These are phyloP conservation scores for Parmales sp. DNA, from an alignment of 108 stramenopile species.

Conservation along the genomic window DNA sequence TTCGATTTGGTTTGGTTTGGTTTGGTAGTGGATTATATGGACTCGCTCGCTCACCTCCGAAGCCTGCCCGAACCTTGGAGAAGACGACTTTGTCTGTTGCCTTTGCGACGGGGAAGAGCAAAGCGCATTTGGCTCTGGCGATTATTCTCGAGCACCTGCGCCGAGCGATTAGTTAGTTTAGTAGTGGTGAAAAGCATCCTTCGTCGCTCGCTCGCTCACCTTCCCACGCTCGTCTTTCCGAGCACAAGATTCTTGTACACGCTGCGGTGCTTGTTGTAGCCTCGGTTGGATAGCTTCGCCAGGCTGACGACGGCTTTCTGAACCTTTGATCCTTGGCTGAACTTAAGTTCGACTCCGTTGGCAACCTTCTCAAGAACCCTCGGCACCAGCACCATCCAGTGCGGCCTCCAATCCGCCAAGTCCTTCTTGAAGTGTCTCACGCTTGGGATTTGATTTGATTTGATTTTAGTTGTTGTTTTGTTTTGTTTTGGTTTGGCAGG, in stretches of 20 bases:
- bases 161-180: too few relatives aligned
- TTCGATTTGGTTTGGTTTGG: too few relatives aligned
- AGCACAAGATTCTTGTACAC: constrained; percentile 58
- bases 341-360: constrained; percentile 75
- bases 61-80: constrained; percentile 77
- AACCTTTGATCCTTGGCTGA: constrained; percentile 54
- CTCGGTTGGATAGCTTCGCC: constrained; percentile 47
- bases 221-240: constrained; percentile 36
- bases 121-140: constrained; percentile 39
- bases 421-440: constrained; percentile 83
- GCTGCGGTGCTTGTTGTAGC: constrained; percentile 47
- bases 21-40: too few relatives aligned
- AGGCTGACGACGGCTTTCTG: constrained; percentile 59
- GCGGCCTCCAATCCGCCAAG: constrained; percentile 78
- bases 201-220: too few relatives aligned
- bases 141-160: too few relatives aligned
- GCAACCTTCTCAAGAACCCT: constrained; percentile 84
- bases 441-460: too few relatives aligned
- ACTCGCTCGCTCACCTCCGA: constrained; percentile 85
- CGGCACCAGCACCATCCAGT: constrained; percentile 85
- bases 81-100: constrained; percentile 85
- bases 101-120: constrained; percentile 53
- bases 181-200: too few relatives aligned
- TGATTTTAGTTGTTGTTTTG: too few relatives aligned
- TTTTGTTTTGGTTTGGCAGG: too few relatives aligned